A percentile compares a stretch with the other conserved stretches of the same genome.
These are phyloP conservation scores for Haematococcus lacustris DNA, from an alignment of 139 green algal genomes.

Conservation along the genomic window DNA sequence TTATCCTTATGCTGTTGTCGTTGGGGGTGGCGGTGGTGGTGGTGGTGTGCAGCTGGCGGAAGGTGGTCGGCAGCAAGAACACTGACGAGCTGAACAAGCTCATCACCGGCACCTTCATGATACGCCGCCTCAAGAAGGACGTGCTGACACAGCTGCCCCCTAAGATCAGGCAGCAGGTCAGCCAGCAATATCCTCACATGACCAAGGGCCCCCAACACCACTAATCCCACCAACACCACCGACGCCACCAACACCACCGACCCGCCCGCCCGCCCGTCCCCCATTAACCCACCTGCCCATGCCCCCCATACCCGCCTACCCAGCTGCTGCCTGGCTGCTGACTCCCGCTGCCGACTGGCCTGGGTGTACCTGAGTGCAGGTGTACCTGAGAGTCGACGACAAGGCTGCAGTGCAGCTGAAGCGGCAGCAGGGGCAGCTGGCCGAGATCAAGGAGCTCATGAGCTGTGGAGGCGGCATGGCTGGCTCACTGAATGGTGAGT, in stretches of 20 bases:
- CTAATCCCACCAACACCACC: too few relatives aligned
- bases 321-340: too few relatives aligned
- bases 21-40: background rate
- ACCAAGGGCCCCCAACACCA: too few relatives aligned
- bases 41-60: background rate
- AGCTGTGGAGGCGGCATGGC: background rate
- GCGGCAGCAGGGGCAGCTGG: conserved; percentile 6
- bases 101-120: conserved; percentile 73
- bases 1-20: too few relatives aligned
- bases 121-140: conserved; percentile 83
- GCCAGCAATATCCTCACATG: too few relatives aligned
- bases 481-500: background rate
- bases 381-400: conserved; percentile 25
- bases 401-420: conserved; percentile 7
- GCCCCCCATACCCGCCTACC: too few relatives aligned
- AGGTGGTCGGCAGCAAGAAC: too few relatives aligned
- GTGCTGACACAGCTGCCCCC: conserved; percentile 85
- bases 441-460: background rate
- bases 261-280: too few relatives aligned
- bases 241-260: too few relatives aligned
- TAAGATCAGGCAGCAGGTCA: conserved; percentile 80
- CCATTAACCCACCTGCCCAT: too few relatives aligned
- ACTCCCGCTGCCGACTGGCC: too few relatives aligned
- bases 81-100: conserved; percentile 75
- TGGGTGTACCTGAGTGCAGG: too few relatives aligned